Evolutionary conservation across 176 grass and related monocot species (phyloP).

Genomic region (Hordeum marinum): DNA sequence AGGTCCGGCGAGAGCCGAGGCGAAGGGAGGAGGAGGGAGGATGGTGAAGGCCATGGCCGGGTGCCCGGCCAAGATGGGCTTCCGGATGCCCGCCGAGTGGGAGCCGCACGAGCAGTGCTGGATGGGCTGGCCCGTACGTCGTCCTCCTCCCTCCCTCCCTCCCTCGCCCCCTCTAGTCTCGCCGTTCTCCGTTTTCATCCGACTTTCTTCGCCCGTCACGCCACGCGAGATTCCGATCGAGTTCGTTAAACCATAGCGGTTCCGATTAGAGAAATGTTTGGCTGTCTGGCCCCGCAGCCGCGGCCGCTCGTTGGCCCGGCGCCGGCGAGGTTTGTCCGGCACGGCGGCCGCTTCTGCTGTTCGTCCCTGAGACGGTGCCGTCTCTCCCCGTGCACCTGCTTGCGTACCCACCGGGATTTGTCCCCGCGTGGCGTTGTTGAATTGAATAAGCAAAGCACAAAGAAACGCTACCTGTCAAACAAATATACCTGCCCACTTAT

Average conservation of each 20-base stretch:
- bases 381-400: neutral
- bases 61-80: conserved; percentile 50
- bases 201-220: neutral
- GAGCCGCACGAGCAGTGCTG: conserved; percentile 85
- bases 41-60: conserved; percentile 47
- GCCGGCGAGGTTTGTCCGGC: neutral
- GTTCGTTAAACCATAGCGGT: neutral
- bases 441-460: neutral
- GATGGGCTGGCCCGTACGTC: conserved; percentile 89
- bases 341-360: neutral
- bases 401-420: neutral
- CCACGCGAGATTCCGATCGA: neutral
- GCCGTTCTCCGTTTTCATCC: neutral
- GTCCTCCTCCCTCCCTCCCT: neutral
- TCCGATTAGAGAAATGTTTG: neutral
- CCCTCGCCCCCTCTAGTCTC: neutral
- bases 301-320: neutral
- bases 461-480: neutral
- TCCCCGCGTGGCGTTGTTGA: neutral
- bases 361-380: neutral
- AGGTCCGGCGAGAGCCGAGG: neutral
- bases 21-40: neutral
- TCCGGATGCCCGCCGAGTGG: conserved; percentile 95
- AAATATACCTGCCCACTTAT: neutral
- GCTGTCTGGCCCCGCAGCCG: neutral